phyloP scores from a whole-genome alignment of 2,329 filamentous ascomycete species.

The Hypoxylon sp. region DNA sequence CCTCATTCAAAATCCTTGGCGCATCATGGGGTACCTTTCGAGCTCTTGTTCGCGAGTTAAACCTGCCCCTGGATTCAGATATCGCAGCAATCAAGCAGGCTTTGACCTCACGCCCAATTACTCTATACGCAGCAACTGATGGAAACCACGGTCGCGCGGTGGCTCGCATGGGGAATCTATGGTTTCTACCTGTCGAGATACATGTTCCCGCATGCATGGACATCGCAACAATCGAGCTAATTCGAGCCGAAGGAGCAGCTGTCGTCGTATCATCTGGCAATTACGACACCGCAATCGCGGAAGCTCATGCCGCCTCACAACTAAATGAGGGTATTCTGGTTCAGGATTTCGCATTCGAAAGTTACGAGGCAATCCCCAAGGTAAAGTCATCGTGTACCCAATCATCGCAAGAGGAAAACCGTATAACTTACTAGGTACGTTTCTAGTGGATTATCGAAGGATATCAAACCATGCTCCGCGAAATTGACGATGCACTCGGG shows the following conservation, averaged over 20 bases:
- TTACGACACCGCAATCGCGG: constrained; percentile 74
- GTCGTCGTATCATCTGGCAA: constrained; percentile 68
- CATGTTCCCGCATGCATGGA: constrained; percentile 74
- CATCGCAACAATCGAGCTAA: constrained; percentile 64
- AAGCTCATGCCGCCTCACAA: constrained; percentile 61
- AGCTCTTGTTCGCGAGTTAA: constrained; percentile 64
- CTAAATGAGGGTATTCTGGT: constrained; percentile 67
- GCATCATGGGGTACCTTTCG: constrained; percentile 79
- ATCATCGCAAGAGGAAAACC: not conserved
- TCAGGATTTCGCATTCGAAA: constrained; percentile 76
- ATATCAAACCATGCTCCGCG: constrained; percentile 78
- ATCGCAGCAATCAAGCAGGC: constrained; percentile 61
- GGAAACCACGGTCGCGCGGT: constrained; percentile 83
- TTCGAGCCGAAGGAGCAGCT: constrained; percentile 73
- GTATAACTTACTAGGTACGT: not conserved
- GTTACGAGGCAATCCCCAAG: constrained; percentile 75
- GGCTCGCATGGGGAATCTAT: constrained; percentile 73
- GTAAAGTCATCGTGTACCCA: constrained; percentile 43
- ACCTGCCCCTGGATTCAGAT: constrained; percentile 58
- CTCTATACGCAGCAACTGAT: constrained; percentile 76
- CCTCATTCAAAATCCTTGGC: constrained; percentile 78
- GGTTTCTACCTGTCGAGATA: constrained; percentile 69
- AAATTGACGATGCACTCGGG: constrained; percentile 73
- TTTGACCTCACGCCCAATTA: constrained; percentile 54
- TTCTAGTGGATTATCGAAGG: constrained; percentile 81